Percentiles rank a stretch among this genome's conserved stretches.
These are phyloP conservation scores for Pythium folliculosum DNA, from an alignment of 352 stramenopile species.

Conservation along the genomic window DNA sequence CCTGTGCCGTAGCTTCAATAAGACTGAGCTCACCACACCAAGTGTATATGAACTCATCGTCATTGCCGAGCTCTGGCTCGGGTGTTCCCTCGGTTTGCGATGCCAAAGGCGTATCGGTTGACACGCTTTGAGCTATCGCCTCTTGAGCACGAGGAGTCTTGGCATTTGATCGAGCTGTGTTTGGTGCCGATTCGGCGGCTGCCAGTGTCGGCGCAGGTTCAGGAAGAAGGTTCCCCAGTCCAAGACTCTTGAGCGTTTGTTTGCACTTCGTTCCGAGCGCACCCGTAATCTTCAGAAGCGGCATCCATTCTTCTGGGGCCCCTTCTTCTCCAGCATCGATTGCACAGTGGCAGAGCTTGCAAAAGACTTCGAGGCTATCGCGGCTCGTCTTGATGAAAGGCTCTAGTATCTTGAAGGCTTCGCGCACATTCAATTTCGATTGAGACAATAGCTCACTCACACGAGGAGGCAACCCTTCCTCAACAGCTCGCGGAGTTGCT, in stretches of 20 bases:
- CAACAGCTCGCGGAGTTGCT: constrained; percentile 26
- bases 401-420: constrained; percentile 29
- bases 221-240: constrained; percentile 37
- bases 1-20: constrained; percentile 34
- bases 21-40: constrained; percentile 73
- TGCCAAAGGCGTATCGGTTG: neutral
- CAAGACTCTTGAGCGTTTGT: constrained; percentile 28
- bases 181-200: constrained; percentile 24
- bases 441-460: constrained; percentile 44
- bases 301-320: constrained; percentile 23
- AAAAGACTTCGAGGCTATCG: constrained; percentile 21
- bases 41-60: constrained; percentile 57
- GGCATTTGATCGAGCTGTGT: constrained; percentile 28
- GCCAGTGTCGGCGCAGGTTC: constrained; percentile 15
- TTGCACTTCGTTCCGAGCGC: constrained; percentile 45
- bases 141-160: constrained; percentile 35
- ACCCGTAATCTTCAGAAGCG: constrained; percentile 44
- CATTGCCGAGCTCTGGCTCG: constrained; percentile 25
- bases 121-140: neutral
- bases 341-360: constrained; percentile 25
- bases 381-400: constrained; percentile 16
- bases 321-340: constrained; percentile 18
- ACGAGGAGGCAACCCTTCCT: constrained; percentile 21
- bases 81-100: neutral
- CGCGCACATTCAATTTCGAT: constrained; percentile 25